A percentile compares a stretch with the other conserved stretches of the same genome.
phyloP scores from a whole-genome alignment of 306 rosid genomes.

The Carpinus viminea region DNA sequence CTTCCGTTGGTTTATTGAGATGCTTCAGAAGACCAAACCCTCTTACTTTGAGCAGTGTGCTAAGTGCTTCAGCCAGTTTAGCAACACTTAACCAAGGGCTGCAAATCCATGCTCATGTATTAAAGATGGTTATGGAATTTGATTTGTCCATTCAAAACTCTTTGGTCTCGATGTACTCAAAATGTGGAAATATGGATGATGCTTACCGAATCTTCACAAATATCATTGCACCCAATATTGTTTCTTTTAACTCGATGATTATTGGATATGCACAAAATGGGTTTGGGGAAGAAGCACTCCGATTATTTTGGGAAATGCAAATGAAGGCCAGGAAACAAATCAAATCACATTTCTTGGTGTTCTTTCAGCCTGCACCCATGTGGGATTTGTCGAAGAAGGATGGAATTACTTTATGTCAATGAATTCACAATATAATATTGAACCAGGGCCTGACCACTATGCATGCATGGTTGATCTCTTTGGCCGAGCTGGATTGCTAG shows the following conservation, averaged over 20 bases:
- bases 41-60: constrained; percentile 63
- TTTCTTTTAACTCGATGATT: constrained; percentile 70
- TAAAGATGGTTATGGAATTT: constrained; percentile 59
- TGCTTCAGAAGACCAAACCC: constrained; percentile 58
- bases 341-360: constrained; percentile 65
- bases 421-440: constrained; percentile 49
- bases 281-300: constrained; percentile 59
- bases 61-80: constrained; percentile 71
- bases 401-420: constrained; percentile 51
- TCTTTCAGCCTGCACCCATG: constrained; percentile 85
- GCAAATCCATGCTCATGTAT: constrained; percentile 58
- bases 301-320: constrained; percentile 59
- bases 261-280: constrained; percentile 82
- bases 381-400: constrained; percentile 72
- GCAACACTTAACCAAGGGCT: constrained; percentile 64
- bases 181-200: constrained; percentile 69
- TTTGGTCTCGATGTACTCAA: constrained; percentile 72
- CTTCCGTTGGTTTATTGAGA: constrained; percentile 59
- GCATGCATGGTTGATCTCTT: constrained; percentile 88
- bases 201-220: constrained; percentile 55
- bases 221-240: constrained; percentile 48
- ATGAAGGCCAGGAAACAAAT: constrained; percentile 52
- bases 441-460: constrained; percentile 71
- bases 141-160: constrained; percentile 74
- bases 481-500: constrained; percentile 74